phyloP scores from a whole-genome alignment of 148 eudicot genomes.

The Pouteria glomerata region DNA sequence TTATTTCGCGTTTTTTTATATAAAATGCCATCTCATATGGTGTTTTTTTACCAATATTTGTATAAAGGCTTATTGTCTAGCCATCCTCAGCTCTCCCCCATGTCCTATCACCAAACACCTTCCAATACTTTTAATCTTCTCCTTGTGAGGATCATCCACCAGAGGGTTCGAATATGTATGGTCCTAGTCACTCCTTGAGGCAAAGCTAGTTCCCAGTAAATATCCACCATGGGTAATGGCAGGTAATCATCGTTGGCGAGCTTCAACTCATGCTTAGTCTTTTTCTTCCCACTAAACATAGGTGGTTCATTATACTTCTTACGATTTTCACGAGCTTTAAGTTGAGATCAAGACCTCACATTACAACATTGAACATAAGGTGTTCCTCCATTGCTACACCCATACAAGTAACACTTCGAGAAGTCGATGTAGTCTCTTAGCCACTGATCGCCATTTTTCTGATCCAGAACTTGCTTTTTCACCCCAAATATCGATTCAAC shows the following conservation, averaged over 20 bases:
- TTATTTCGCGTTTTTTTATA: no score
- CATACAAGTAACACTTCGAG: constrained; percentile 52
- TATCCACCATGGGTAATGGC: constrained; percentile 53
- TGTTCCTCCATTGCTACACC: constrained; percentile 53
- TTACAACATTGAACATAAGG: constrained; percentile 51
- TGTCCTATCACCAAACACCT: constrained; percentile 77
- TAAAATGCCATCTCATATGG: no score
- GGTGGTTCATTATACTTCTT: constrained; percentile 43
- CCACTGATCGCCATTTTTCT: constrained; percentile 53
- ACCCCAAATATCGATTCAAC: constrained; percentile 55
- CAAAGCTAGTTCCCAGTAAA: constrained; percentile 60
- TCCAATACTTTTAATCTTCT: constrained; percentile 35
- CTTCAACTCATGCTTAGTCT: no score
- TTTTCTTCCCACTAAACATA: constrained; percentile 40
- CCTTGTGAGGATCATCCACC: constrained; percentile 23
- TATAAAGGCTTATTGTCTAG: constrained; percentile 55
- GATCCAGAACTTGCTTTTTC: constrained; percentile 26
- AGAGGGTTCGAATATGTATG: constrained; percentile 70
- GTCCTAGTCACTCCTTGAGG: constrained; percentile 57
- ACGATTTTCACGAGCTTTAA: constrained; percentile 30
- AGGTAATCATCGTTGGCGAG: constrained; percentile 40
- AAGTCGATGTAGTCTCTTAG: constrained; percentile 52
- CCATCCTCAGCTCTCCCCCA: no score
- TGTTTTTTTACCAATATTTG: constrained; percentile 62
- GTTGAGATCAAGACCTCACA: no score